Conservation (phyloP, 768 basidiomycete genomes). For the Gyrodon lividus region DNA sequence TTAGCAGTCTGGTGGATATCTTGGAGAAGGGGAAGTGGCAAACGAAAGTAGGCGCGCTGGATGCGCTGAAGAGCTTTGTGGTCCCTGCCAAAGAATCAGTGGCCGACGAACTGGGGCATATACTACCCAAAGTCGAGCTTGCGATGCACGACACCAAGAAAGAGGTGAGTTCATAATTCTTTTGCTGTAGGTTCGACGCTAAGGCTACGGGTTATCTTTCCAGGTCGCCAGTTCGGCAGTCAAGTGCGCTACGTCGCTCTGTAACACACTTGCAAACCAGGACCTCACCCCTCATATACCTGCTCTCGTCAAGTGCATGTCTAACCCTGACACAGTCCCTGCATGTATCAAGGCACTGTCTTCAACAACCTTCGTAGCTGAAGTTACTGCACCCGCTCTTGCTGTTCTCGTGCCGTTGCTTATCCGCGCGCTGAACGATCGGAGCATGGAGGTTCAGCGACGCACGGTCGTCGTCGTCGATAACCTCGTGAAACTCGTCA, state of each 20-base stretch:
- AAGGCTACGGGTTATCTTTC: conserved; percentile 9
- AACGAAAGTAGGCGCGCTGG: conserved; percentile 89
- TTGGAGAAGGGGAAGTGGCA: conserved; percentile 90
- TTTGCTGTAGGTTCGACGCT: background rate
- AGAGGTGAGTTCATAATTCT: conserved; percentile 56
- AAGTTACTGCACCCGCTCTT: conserved; percentile 94
- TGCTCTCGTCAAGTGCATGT: conserved; percentile 91
- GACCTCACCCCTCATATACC: conserved; percentile 90
- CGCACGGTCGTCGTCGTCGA: conserved; percentile 93
- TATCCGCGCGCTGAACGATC: conserved; percentile 86
- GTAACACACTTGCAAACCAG: conserved; percentile 87
- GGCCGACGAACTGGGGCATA: conserved; percentile 76
- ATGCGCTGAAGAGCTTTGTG: conserved; percentile 77
- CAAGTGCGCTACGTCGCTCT: conserved; percentile 88
- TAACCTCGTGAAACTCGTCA: conserved; percentile 96
- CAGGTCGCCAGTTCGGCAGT: conserved; percentile 84
- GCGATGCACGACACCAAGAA: conserved; percentile 97
- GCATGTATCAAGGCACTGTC: conserved; percentile 94
- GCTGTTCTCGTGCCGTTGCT: conserved; percentile 94
- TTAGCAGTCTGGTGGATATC: conserved; percentile 67
- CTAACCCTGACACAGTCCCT: conserved; percentile 82
- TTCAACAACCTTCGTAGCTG: conserved; percentile 93
- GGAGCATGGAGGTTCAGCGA: conserved; percentile 95
- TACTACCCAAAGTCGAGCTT: conserved; percentile 82
- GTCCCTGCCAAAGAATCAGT: conserved; percentile 68